Evolutionary conservation across 352 stramenopile genomes (phyloP).

Genomic region (Elongisporangium anandrum): DNA sequence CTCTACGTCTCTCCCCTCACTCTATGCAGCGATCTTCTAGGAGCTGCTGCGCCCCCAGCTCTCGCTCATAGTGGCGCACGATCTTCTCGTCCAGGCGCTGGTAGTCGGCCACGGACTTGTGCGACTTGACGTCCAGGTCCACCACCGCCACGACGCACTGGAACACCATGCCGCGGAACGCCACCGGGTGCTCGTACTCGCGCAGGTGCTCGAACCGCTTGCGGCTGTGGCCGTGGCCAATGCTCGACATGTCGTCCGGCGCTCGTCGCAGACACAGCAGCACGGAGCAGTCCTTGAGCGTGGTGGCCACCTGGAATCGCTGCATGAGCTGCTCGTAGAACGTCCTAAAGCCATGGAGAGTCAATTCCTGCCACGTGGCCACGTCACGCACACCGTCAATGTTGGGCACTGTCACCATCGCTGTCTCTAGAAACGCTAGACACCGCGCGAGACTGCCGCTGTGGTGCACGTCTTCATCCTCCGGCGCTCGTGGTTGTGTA

Average conservation of each 20-base stretch:
- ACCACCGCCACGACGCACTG: slow-evolving; percentile 81
- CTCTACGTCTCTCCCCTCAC: slow-evolving; percentile 11
- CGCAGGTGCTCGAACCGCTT: slow-evolving; percentile 55
- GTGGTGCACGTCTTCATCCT: slow-evolving; percentile 32
- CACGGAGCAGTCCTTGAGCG: slow-evolving; percentile 82
- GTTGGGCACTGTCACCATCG: slow-evolving; percentile 35
- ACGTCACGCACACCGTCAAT: slow-evolving; percentile 20
- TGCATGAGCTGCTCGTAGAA: slow-evolving; percentile 65
- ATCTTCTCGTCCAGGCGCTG: slow-evolving; percentile 81
- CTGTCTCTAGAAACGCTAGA: slow-evolving; percentile 46
- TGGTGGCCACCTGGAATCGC: slow-evolving; percentile 79
- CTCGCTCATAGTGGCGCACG: slow-evolving; percentile 43
- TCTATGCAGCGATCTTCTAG: slow-evolving; percentile 32
- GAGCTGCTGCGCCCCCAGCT: slow-evolving; percentile 29
- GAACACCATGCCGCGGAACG: slow-evolving; percentile 64
- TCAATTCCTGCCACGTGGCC: slow-evolving; percentile 32
- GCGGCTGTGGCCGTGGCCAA: slow-evolving; percentile 6
- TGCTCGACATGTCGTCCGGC: slow-evolving; percentile 15
- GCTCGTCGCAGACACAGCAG: slow-evolving; percentile 64
- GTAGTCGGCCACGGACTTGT: slow-evolving; percentile 84
- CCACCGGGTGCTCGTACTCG: slow-evolving; percentile 64
- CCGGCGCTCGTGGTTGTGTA: slow-evolving; percentile 3
- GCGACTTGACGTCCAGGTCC: slow-evolving; percentile 84
- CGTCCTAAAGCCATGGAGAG: slow-evolving; percentile 29
- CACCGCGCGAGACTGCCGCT: slow-evolving; percentile 42